Percentiles rank a stretch among this genome's conserved stretches.
phyloP scores from a whole-genome alignment of 2,329 filamentous ascomycete species.

The Alternaria metachromatica region DNA sequence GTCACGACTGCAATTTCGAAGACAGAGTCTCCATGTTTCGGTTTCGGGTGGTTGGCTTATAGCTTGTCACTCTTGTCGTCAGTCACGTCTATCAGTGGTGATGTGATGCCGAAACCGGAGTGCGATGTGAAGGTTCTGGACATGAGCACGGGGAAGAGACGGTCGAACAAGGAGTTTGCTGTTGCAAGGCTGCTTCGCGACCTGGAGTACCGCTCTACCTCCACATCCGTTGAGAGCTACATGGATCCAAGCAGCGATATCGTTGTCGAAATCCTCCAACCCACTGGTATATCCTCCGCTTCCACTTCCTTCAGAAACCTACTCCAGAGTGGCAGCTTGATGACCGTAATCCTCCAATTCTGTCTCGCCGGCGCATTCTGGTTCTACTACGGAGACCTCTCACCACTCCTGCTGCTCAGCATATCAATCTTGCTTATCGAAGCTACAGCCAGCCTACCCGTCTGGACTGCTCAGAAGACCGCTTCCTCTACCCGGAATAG shows the following conservation, averaged over 20 bases:
- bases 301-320: not conserved
- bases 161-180: not conserved
- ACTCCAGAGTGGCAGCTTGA: not conserved
- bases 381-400: not conserved
- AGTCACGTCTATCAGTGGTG: no score
- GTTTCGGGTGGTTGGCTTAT: not conserved
- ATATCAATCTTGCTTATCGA: not conserved
- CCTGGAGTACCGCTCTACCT: no score
- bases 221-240: no score
- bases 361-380: not conserved
- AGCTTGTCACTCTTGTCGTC: not conserved
- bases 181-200: not conserved
- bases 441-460: not conserved
- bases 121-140: not conserved
- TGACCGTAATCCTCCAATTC: not conserved
- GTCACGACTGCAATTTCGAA: not conserved
- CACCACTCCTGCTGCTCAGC: not conserved
- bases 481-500: no score
- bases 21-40: not conserved
- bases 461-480: not conserved
- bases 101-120: not conserved
- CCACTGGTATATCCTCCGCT: not conserved
- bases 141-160: not conserved
- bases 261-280: not conserved
- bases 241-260: no score